phyloP scores from a whole-genome alignment of 1,139 yeast genomes.

The Hyphopichia fennica region DNA sequence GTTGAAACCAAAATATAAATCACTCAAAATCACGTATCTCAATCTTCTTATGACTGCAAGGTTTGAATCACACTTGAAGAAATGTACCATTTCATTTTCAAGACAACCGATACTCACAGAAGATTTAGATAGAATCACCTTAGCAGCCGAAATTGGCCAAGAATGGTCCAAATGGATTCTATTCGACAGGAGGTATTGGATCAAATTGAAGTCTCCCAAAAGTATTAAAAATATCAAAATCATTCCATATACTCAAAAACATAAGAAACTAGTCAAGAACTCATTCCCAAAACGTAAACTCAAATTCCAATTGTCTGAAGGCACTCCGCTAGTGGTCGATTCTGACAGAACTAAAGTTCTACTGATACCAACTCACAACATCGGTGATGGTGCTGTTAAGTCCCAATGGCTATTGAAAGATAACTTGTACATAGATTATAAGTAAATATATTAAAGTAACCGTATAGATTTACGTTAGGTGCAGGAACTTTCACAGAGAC shows the following conservation, averaged over 20 bases:
- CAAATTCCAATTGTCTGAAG: neutral
- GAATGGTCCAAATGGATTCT: constrained; percentile 29
- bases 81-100: constrained; percentile 4
- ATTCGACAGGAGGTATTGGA: constrained; percentile 40
- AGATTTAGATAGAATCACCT: constrained; percentile 10
- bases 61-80: neutral
- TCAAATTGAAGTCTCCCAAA: constrained; percentile 15
- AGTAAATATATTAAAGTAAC: neutral
- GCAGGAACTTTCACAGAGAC: too few species aligned
- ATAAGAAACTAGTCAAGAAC: constrained; percentile 8
- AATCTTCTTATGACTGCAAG: neutral
- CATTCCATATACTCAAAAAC: constrained; percentile 21
- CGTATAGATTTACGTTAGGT: too few species aligned
- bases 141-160: constrained; percentile 4
- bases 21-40: neutral
- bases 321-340: neutral
- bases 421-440: neutral
- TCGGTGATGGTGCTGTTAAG: neutral
- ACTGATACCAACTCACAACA: neutral
- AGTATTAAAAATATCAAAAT: neutral
- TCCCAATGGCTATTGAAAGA: neutral
- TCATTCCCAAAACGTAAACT: neutral
- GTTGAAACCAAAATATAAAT: neutral
- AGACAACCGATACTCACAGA: constrained; percentile 26
- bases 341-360: neutral